Percentiles rank a stretch among this genome's conserved stretches.
Conservation (phyloP, 345 rosid genomes). For the Lepidium aucheri region DNA sequence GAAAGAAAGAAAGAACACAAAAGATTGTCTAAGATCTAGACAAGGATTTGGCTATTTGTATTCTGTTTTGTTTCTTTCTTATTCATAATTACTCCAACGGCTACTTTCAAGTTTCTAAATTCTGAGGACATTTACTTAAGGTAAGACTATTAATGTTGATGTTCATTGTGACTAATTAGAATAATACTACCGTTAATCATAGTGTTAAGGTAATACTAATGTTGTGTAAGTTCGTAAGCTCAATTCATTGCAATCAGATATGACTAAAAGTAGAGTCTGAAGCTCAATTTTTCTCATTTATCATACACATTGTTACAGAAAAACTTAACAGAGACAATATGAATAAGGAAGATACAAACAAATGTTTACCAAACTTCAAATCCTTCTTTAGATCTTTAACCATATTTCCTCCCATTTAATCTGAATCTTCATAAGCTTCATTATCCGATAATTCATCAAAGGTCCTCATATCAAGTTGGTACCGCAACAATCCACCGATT, state of each 20-base stretch:
- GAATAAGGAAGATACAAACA: background rate
- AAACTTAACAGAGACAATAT: background rate
- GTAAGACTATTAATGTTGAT: constrained; percentile 9
- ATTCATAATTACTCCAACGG: constrained; percentile 12
- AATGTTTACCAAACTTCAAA: background rate
- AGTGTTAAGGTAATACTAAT: background rate
- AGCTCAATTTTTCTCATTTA: background rate
- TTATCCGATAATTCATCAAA: constrained; percentile 68
- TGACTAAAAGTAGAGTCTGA: background rate
- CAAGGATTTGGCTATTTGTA: constrained; percentile 13
- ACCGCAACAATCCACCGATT: constrained; percentile 82
- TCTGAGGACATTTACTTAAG: constrained; percentile 4
- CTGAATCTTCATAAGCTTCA: constrained; percentile 66
- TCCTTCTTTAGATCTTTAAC: background rate
- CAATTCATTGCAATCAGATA: background rate
- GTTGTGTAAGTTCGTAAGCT: background rate
- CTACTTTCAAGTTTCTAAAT: constrained; percentile 13
- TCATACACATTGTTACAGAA: background rate
- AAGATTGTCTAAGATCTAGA: constrained; percentile 13
- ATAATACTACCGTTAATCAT: constrained; percentile 10
- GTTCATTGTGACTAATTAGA: background rate
- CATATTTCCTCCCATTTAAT: constrained; percentile 29
- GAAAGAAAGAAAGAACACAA: background rate
- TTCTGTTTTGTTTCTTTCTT: background rate
- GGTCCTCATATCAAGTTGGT: constrained; percentile 79